phyloP scores from a whole-genome alignment of 768 basidiomycete genomes.

The Boletus insuetus region DNA sequence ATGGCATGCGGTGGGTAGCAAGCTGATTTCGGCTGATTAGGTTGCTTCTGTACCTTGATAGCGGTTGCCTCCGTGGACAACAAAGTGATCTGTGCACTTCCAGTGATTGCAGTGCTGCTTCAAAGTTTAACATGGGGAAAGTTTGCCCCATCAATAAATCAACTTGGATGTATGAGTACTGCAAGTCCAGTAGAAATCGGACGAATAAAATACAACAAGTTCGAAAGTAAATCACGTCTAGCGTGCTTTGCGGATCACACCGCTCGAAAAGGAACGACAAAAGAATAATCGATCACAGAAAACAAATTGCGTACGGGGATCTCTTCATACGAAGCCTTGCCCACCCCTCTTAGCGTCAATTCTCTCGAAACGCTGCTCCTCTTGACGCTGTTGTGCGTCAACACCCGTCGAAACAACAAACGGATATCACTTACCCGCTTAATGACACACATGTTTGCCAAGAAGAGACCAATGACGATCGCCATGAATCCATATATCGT shows the following conservation, averaged over 20 bases:
- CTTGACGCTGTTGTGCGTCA: constrained; percentile 54
- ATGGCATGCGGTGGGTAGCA: too few species aligned
- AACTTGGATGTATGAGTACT: too few species aligned
- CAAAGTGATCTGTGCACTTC: too few species aligned
- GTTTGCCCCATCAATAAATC: too few species aligned
- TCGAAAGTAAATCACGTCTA: neutral
- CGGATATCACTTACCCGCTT: constrained; percentile 51
- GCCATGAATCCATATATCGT: constrained; percentile 83
- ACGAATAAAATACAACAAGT: constrained; percentile 3
- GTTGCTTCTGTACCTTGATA: too few species aligned
- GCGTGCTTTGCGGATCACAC: neutral
- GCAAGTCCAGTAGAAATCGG: neutral
- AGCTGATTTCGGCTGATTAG: too few species aligned
- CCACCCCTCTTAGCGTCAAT: constrained; percentile 90
- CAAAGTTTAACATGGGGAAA: too few species aligned
- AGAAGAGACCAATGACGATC: constrained; percentile 67
- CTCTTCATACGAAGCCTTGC: constrained; percentile 71
- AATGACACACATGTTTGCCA: constrained; percentile 84
- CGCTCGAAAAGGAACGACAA: neutral
- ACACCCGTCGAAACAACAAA: neutral
- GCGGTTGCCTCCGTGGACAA: too few species aligned
- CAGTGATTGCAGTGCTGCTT: too few species aligned
- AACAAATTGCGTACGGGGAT: neutral
- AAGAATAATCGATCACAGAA: neutral
- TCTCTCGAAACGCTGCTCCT: constrained; percentile 81